Base-by-base conservation (phyloP, 139 green algal genomes). In the Chara braunii region DNA sequence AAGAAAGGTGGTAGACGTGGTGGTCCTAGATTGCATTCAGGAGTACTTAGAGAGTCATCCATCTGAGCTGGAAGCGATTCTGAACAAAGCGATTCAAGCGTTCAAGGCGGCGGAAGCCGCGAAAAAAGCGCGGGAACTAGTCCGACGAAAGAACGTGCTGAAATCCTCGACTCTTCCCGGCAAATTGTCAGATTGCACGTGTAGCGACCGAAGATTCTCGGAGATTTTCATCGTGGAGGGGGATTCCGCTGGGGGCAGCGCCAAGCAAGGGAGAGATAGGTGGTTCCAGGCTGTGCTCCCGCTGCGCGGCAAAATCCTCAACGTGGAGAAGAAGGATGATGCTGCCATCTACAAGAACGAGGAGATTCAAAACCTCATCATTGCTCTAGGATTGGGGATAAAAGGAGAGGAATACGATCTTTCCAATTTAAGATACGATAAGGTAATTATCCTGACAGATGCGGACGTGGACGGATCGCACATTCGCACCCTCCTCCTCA, bases 181-280 rank as follows among this genome's bases (percentile, higher is more conserved):
- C 32, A 98, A 98, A 83, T 86, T 98, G 51, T 86, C 90, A 0
- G 92, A 97, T 81, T 97, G 92, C 84, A 83, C 81, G 2, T 84
- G 68, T 30, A 30, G n/a, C 18, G 36, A 75, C 26, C 56, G 51
- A 1, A 52, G 51, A 5, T 30, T 44, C 3, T 62, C 63, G 36
- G 92, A 99, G 78, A 91, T 99, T 11, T 99, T 97, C 77, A 69
- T 99, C 0, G 92, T 99, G 34, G 92, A 99, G 77, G 92, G 92
- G 1, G 92, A 98, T 82, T 95, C 85, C 37, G 71, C 85, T 43
- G 92, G 92, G 2, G 92, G 92, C 51, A 92, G 80, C 64, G 86
- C 92, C 30, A 98, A 98, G 78, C 90, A 96, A 75, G 92, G 86
- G 0, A 72, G 92, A 0, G 89, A 97, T 75, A 68, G 92, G 24